Evolutionary conservation across 805 yeast genomes (phyloP).

Genomic region (Nakazawaea sp.): DNA sequence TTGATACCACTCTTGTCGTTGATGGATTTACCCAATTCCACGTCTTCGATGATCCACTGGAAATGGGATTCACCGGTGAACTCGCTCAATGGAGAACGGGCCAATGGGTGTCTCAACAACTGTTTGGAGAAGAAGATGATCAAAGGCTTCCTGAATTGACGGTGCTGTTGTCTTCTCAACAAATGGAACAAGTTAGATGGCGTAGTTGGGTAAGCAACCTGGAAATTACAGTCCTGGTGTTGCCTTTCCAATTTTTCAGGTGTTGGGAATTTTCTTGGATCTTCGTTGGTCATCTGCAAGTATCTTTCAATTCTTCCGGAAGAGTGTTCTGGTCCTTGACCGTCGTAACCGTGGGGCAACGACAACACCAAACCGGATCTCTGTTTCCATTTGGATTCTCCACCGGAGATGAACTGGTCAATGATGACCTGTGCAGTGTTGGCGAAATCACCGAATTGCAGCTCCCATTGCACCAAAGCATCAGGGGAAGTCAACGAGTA

Average conservation of each 20-base stretch:
- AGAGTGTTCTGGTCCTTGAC: conserved; percentile 99
- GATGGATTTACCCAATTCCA: conserved; percentile 73
- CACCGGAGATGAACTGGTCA: conserved; percentile 95
- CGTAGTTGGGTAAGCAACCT: conserved; percentile 96
- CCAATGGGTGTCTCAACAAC: conserved; percentile 94
- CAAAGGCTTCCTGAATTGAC: conserved; percentile 95
- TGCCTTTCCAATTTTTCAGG: conserved; percentile 87
- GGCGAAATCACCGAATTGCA: conserved; percentile 99
- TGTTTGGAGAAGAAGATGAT: conserved; percentile 85
- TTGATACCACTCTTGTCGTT: conserved; percentile 77
- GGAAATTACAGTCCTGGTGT: conserved; percentile 98
- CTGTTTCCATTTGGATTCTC: conserved; percentile 98
- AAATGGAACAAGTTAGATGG: conserved; percentile 96
- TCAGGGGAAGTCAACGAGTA: conserved; percentile 97
- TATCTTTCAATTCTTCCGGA: conserved; percentile 97
- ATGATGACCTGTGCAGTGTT: conserved; percentile 97
- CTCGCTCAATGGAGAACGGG: conserved; percentile 76
- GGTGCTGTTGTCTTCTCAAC: conserved; percentile 97
- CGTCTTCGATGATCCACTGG: conserved; percentile 95
- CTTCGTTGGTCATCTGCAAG: conserved; percentile 93
- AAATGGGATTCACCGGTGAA: conserved; percentile 89
- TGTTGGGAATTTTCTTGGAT: conserved; percentile 89
- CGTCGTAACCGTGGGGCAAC: conserved; percentile 98
- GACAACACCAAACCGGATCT: conserved; percentile 94
- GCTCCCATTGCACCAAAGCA: conserved; percentile 97